Conservation (phyloP, 1,284 basidiomycete genomes). For the Meripilus lineatus region DNA sequence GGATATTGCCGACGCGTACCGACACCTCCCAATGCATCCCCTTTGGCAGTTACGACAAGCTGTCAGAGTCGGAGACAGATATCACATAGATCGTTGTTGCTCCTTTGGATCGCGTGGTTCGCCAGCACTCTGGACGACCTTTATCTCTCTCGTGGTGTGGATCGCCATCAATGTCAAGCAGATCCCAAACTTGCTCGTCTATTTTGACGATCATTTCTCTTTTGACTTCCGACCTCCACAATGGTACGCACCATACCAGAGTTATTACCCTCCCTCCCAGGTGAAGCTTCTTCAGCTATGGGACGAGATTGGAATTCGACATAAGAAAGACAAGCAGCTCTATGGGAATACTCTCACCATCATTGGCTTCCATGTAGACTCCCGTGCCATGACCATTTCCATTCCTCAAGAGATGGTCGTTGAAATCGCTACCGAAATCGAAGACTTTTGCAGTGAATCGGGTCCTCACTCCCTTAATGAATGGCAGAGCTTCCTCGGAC, state of each 20-base stretch:
- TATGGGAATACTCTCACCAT: slow-evolving; percentile 25
- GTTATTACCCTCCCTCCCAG: slow-evolving; percentile 27
- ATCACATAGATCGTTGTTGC: slow-evolving; percentile 31
- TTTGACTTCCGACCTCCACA: too few species aligned
- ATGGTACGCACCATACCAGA: slow-evolving; percentile 29
- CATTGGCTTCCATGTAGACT: slow-evolving; percentile 34
- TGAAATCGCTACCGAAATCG: slow-evolving; percentile 7
- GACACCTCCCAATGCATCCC: too few species aligned
- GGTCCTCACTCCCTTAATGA: slow-evolving; percentile 15
- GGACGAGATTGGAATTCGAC: slow-evolving; percentile 36
- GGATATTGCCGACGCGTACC: too few species aligned
- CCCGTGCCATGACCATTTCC: slow-evolving; percentile 24
- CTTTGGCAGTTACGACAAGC: too few species aligned
- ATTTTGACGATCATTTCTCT: slow-evolving; percentile 35
- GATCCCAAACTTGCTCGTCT: slow-evolving; percentile 26
- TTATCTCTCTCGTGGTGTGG: slow-evolving; percentile 32
- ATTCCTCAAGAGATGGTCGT: slow-evolving; percentile 17
- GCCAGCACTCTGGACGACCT: slow-evolving; percentile 23
- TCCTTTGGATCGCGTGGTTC: slow-evolving; percentile 29
- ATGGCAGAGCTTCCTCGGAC: slow-evolving; percentile 29
- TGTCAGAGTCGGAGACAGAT: too few species aligned
- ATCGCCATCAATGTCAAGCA: slow-evolving; percentile 20
- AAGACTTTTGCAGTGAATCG: too few species aligned
- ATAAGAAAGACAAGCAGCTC: slow-evolving; percentile 35
- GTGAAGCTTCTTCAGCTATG: slow-evolving; percentile 29